These are phyloP conservation scores for Cordyceps cateniannulata DNA, from an alignment of 2,329 filamentous ascomycete genomes.

Conservation along the genomic window DNA sequence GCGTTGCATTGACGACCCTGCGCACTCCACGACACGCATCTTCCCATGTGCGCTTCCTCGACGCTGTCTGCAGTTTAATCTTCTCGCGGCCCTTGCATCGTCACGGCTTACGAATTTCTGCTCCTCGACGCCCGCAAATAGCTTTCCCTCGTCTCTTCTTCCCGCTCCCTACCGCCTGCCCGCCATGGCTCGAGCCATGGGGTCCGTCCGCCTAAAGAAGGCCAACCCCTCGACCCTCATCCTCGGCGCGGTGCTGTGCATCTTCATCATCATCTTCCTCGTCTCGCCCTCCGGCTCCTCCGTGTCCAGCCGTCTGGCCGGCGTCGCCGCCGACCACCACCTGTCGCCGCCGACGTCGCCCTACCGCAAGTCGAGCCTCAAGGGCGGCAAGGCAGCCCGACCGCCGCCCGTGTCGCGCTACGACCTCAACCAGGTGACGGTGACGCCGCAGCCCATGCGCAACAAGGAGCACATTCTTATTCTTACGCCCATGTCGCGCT, in stretches of 20 bases:
- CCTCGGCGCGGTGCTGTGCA: constrained; percentile 63
- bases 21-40: neutral
- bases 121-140: neutral
- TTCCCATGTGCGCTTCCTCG: neutral
- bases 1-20: neutral
- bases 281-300: constrained; percentile 45
- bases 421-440: constrained; percentile 91
- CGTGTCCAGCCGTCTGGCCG: constrained; percentile 38
- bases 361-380: constrained; percentile 33
- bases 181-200: constrained; percentile 53
- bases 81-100: neutral
- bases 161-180: neutral
- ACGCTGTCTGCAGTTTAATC: neutral
- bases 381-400: constrained; percentile 23
- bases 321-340: constrained; percentile 38
- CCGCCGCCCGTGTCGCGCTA: constrained; percentile 88
- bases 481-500: constrained; percentile 85
- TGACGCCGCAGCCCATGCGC: constrained; percentile 64
- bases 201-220: constrained; percentile 68
- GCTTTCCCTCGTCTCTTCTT: neutral
- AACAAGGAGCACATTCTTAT: constrained; percentile 85
- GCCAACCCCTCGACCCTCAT: constrained; percentile 70
- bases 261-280: constrained; percentile 64
- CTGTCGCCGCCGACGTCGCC: constrained; percentile 37
- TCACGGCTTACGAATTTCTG: neutral